Evolutionary conservation across 176 grass and related monocot genomes (phyloP).

Genomic region (Musa schizocarpa): DNA sequence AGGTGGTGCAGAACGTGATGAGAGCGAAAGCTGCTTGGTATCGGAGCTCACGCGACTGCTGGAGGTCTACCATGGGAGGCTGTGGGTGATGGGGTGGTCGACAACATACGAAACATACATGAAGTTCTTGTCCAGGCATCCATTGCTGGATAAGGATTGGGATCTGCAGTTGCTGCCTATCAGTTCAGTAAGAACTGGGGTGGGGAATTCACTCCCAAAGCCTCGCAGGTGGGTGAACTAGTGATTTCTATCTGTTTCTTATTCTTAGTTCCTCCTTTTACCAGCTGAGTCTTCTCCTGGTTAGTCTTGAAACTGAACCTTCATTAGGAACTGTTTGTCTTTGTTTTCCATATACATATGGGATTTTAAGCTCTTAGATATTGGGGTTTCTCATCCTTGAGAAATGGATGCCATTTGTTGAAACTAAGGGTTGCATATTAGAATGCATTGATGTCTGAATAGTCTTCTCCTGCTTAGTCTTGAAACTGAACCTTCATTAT

Average conservation of each 20-base stretch:
- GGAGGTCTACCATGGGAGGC: conserved; percentile 35
- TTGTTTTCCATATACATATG: too few species aligned
- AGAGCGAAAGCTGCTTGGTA: conserved; percentile 33
- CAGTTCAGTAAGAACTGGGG: conserved; percentile 30
- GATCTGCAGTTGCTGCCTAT: conserved; percentile 81
- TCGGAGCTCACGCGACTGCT: conserved; percentile 67
- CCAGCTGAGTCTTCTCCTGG: background rate
- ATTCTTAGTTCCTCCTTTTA: background rate
- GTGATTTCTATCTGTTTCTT: background rate
- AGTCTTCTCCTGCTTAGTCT: background rate
- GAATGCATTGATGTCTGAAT: too few species aligned
- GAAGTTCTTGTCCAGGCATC: conserved; percentile 82
- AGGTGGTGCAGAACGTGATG: conserved; percentile 28
- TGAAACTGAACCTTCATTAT: background rate
- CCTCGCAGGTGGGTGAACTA: conserved; percentile 4
- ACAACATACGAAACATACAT: conserved; percentile 79
- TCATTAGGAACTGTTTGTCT: background rate
- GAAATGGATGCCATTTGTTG: too few species aligned
- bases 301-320: background rate
- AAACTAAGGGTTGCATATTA: too few species aligned
- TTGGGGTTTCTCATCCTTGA: background rate
- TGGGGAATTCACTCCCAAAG: background rate
- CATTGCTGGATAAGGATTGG: conserved; percentile 89
- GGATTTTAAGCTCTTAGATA: background rate
- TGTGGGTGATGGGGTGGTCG: conserved; percentile 88